Evolutionary conservation across 2,329 filamentous ascomycete genomes (phyloP).

Genomic region (Ophiostoma australiae): DNA sequence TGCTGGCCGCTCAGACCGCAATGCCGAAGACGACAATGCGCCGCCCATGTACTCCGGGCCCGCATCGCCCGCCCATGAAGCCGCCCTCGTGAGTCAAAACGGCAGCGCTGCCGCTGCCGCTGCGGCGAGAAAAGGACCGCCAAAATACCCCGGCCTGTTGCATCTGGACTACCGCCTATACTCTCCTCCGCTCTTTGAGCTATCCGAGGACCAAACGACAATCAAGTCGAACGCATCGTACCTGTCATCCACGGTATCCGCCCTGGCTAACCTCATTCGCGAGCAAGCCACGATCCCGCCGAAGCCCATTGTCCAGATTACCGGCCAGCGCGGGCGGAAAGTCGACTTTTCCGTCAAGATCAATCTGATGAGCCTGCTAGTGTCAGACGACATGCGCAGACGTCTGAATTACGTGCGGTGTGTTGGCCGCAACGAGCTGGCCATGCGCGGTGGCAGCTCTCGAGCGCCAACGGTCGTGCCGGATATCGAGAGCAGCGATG

Average conservation of each 20-base stretch:
- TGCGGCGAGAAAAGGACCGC: constrained; percentile 30
- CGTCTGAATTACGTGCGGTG: constrained; percentile 53
- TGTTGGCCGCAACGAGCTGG: constrained; percentile 46
- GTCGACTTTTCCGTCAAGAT: constrained; percentile 51
- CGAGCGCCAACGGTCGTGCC: constrained; percentile 41
- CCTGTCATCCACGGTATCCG: constrained; percentile 43
- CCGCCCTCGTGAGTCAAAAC: constrained; percentile 27
- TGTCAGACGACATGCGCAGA: constrained; percentile 42
- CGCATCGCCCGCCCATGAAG: constrained; percentile 23
- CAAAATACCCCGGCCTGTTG: constrained; percentile 45
- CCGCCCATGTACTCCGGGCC: constrained; percentile 37
- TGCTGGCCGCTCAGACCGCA: neutral
- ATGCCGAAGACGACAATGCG: neutral
- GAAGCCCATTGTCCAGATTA: constrained; percentile 49
- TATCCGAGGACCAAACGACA: constrained; percentile 46
- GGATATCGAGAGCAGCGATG: constrained; percentile 43
- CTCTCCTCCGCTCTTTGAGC: constrained; percentile 47
- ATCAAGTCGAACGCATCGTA: constrained; percentile 46
- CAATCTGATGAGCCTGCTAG: constrained; percentile 51
- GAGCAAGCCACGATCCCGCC: constrained; percentile 49
- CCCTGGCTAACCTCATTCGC: constrained; percentile 45
- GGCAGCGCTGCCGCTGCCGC: constrained; percentile 11
- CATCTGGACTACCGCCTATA: constrained; percentile 50
- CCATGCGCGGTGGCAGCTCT: constrained; percentile 43
- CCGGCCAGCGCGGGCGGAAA: constrained; percentile 41